A percentile compares a stretch with the other conserved stretches of the same genome.
These are phyloP conservation scores for Posidonia oceanica DNA, from an alignment of 116 monocot species.

Conservation along the genomic window DNA sequence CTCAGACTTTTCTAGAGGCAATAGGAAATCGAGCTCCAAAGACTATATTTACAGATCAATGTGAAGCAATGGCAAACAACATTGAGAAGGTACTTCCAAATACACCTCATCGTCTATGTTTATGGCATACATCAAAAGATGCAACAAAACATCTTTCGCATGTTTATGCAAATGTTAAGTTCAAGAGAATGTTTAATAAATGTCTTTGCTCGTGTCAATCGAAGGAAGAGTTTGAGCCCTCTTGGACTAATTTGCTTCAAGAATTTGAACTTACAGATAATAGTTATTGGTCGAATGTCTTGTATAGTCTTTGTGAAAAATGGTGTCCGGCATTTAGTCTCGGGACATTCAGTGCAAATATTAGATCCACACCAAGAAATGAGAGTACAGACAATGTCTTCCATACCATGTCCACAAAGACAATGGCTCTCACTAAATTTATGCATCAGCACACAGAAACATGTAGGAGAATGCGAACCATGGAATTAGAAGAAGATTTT, in stretches of 20 bases:
- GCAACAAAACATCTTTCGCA: not conserved
- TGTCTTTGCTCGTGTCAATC: not conserved
- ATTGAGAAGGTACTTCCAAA: not conserved
- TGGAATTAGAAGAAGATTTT: no score
- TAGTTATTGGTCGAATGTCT: not conserved
- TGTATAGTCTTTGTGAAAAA: not conserved
- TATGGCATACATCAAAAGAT: not conserved
- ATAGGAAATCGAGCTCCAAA: not conserved
- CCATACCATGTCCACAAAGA: no score
- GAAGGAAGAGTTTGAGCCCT: not conserved
- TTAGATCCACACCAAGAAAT: no score
- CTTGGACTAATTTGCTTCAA: not conserved
- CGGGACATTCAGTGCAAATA: no score
- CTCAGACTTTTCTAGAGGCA: not conserved
- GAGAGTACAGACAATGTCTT: no score
- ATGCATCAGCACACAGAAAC: no score
- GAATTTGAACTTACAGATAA: not conserved
- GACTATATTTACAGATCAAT: not conserved
- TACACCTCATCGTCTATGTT: not conserved
- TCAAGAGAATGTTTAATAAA: not conserved
- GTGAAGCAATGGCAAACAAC: conserved; percentile 1
- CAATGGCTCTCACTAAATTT: no score
- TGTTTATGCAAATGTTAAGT: not conserved
- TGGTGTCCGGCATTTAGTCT: not conserved
- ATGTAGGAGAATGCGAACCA: no score